Percentiles rank a stretch among this genome's conserved stretches.
phyloP scores from a whole-genome alignment of 805 yeast genomes.

The Kuraishia hungarica region DNA sequence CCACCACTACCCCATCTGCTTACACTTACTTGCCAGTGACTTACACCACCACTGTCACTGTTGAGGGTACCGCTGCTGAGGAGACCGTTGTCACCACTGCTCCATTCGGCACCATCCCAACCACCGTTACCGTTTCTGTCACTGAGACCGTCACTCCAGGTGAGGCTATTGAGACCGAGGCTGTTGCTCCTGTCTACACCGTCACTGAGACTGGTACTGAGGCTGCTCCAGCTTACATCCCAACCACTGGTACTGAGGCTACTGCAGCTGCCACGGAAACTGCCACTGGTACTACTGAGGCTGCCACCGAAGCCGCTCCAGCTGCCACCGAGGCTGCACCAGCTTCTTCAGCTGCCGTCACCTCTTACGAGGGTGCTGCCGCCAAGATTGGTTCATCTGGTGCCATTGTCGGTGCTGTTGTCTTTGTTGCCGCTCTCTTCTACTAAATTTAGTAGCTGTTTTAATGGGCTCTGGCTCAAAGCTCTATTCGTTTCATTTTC shows the following conservation, averaged over 20 bases:
- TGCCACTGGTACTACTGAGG: slow-evolving; percentile 10
- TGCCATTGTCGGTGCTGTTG: slow-evolving; percentile 16
- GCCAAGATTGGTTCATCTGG: slow-evolving; percentile 14
- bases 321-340: slow-evolving; percentile 7
- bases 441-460: slow-evolving; percentile 5
- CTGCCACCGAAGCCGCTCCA: slow-evolving; percentile 7
- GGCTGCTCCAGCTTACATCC: slow-evolving; percentile 12
- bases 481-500: background rate
- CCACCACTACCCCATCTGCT: slow-evolving; percentile 17
- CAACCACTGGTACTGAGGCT: slow-evolving; percentile 11
- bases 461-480: background rate
- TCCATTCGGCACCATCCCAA: slow-evolving; percentile 4
- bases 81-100: slow-evolving; percentile 1
- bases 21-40: slow-evolving; percentile 26
- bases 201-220: slow-evolving; percentile 23
- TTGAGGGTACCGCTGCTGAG: background rate
- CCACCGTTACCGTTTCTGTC: background rate
- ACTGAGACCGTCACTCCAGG: slow-evolving; percentile 1
- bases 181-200: slow-evolving; percentile 18
- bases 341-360: slow-evolving; percentile 10
- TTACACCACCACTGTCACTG: slow-evolving; percentile 7
- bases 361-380: slow-evolving; percentile 13
- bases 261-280: slow-evolving; percentile 4
- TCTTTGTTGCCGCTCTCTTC: slow-evolving; percentile 14
- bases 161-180: background rate